Conservation (phyloP, 176 grass and related monocot species). For the Juncus inflexus region DNA sequence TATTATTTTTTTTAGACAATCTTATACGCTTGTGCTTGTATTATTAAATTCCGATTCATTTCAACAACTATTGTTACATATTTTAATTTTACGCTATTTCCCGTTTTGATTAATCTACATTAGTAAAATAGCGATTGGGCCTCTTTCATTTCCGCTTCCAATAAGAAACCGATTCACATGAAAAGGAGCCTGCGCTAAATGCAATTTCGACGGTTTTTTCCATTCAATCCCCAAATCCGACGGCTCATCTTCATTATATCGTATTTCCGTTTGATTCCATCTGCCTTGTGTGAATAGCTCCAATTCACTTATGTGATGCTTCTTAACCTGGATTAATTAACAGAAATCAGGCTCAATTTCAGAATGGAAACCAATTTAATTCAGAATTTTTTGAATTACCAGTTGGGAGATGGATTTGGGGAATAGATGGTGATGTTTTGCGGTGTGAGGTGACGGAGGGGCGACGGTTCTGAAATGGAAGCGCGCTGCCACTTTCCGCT, state of each 20-base stretch:
- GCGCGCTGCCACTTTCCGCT: slow-evolving; percentile 69
- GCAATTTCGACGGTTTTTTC: slow-evolving; percentile 63
- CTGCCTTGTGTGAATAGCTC: slow-evolving; percentile 86
- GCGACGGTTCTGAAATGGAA: slow-evolving; percentile 77
- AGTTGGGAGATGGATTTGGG: slow-evolving; percentile 87
- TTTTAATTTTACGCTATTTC: too few species aligned
- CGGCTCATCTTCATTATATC: slow-evolving; percentile 46
- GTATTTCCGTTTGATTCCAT: slow-evolving; percentile 27
- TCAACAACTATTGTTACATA: too few species aligned
- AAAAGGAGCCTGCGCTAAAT: slow-evolving; percentile 57
- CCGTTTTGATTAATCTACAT: too few species aligned
- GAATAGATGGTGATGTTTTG: slow-evolving; percentile 65
- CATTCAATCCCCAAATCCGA: slow-evolving; percentile 79
- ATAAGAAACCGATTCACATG: slow-evolving; percentile 88
- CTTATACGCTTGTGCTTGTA: too few species aligned
- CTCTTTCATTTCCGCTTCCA: slow-evolving; percentile 96
- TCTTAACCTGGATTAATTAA: slow-evolving; percentile 56
- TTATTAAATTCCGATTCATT: too few species aligned
- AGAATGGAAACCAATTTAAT: not conserved
- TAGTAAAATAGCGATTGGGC: slow-evolving; percentile 72
- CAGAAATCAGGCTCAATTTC: not conserved
- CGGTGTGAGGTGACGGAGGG: slow-evolving; percentile 31
- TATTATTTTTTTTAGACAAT: too few species aligned
- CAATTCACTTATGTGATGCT: slow-evolving; percentile 75
- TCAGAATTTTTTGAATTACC: slow-evolving; percentile 31